Evolutionary conservation across 2,329 filamentous ascomycete species (phyloP).

Genomic region (Aspergillus cejpii): DNA sequence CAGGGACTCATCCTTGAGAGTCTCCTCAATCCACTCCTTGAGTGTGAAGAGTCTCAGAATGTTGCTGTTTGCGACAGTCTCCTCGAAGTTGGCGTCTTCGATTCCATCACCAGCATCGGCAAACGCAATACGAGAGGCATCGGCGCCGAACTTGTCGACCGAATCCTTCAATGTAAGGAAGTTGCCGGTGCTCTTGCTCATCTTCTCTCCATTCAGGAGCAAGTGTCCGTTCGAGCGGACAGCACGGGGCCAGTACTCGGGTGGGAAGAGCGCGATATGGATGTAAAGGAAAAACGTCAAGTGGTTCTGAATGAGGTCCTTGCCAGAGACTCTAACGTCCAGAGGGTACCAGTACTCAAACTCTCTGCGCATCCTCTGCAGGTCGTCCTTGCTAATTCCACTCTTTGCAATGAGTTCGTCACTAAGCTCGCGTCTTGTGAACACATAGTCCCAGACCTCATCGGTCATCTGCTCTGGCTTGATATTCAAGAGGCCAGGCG

Average conservation of each 20-base stretch:
- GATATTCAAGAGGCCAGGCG: constrained; percentile 62
- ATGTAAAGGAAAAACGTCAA: constrained; percentile 94
- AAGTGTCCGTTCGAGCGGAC: constrained; percentile 89
- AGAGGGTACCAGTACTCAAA: constrained; percentile 98
- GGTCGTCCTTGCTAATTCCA: constrained; percentile 64
- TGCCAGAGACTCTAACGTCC: constrained; percentile 80
- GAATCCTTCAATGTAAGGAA: constrained; percentile 87
- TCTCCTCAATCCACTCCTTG: constrained; percentile 88
- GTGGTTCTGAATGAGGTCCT: constrained; percentile 90
- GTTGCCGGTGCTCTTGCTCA: constrained; percentile 96
- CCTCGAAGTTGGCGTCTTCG: constrained; percentile 94
- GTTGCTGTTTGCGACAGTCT: constrained; percentile 84
- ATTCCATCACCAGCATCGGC: constrained; percentile 93
- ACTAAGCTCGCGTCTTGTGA: constrained; percentile 64
- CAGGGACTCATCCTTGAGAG: constrained; percentile 65
- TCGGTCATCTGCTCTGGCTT: constrained; percentile 83
- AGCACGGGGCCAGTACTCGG: constrained; percentile 79
- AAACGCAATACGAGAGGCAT: constrained; percentile 82
- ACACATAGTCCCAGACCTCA: constrained; percentile 94
- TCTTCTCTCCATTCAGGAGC: constrained; percentile 94
- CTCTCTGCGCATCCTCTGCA: constrained; percentile 77
- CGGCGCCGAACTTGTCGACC: constrained; percentile 87
- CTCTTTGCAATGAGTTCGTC: constrained; percentile 59
- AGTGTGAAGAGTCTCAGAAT: constrained; percentile 78
- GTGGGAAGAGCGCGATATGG: constrained; percentile 80